Percentiles rank a stretch among this genome's conserved stretches.
phyloP scores from a whole-genome alignment of 2,329 filamentous ascomycete genomes.

The Microsporum ferrugineum region DNA sequence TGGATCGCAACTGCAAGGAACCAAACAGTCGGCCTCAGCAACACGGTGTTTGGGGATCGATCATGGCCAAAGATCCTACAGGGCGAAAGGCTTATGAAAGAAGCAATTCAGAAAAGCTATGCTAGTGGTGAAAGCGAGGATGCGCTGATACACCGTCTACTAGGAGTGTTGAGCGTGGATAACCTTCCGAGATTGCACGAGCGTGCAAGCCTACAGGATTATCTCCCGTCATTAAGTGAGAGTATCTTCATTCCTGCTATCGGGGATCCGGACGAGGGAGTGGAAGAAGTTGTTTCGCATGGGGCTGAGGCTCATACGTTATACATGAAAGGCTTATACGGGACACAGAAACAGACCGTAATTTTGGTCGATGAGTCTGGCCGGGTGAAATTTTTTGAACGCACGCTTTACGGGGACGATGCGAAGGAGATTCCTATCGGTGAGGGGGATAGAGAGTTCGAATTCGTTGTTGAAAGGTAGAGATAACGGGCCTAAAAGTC shows the following conservation, averaged over 20 bases:
- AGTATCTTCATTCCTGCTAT: constrained; percentile 51
- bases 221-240: constrained; percentile 45
- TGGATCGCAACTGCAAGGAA: constrained; percentile 40
- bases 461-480: constrained; percentile 22
- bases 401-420: constrained; percentile 47
- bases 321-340: constrained; percentile 44
- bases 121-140: constrained; percentile 35
- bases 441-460: constrained; percentile 37
- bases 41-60: constrained; percentile 47
- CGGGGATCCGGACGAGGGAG: constrained; percentile 35
- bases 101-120: constrained; percentile 39
- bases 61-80: constrained; percentile 52
- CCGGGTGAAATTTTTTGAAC: constrained; percentile 49
- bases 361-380: constrained; percentile 47
- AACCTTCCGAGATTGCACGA: constrained; percentile 42
- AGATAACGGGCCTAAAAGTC: neutral
- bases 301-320: constrained; percentile 17
- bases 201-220: constrained; percentile 43
- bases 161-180: constrained; percentile 44
- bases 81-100: constrained; percentile 43
- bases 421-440: constrained; percentile 37
- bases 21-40: constrained; percentile 50
- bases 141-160: constrained; percentile 41
- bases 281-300: constrained; percentile 11
- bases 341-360: constrained; percentile 54